phyloP scores from a whole-genome alignment of 306 rosid genomes.

The Sophora flavescens region DNA sequence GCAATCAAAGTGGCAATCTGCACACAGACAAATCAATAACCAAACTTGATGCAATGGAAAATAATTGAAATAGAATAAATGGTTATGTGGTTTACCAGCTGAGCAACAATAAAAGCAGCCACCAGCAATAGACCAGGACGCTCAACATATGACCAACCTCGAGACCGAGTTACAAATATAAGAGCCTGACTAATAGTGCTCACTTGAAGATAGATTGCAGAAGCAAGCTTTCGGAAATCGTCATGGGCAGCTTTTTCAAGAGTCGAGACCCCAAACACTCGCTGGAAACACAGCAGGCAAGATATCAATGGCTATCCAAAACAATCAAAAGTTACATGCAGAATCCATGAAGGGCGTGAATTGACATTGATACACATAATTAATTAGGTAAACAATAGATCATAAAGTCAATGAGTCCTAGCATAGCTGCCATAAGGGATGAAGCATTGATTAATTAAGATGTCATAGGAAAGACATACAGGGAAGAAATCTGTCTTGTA shows the following conservation, averaged over 20 bases:
- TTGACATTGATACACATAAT: not conserved
- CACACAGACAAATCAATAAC: conserved; percentile 37
- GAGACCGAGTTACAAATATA: conserved; percentile 92
- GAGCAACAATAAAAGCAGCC: conserved; percentile 83
- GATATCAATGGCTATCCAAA: conserved; percentile 26
- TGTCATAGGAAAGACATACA: conserved; percentile 51
- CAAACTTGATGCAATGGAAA: conserved; percentile 24
- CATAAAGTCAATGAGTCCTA: conserved; percentile 4
- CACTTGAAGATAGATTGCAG: conserved; percentile 96
- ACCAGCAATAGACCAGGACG: conserved; percentile 87
- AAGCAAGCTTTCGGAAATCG: conserved; percentile 91
- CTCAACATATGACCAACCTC: conserved; percentile 95
- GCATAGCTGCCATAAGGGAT: conserved; percentile 9
- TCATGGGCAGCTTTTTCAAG: conserved; percentile 86
- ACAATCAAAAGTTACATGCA: conserved; percentile 11
- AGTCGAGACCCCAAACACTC: conserved; percentile 77
- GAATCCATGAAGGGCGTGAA: conserved; percentile 6
- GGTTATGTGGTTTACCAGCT: conserved; percentile 71
- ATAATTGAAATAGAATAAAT: not conserved
- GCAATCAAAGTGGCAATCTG: conserved; percentile 98
- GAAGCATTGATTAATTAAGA: not conserved
- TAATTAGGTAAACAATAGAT: not conserved
- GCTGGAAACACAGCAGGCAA: conserved; percentile 57
- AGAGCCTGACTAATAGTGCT: conserved; percentile 99
- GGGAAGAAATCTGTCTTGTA: conserved; percentile 95